Base-by-base conservation (phyloP, 257 asterid species). In the Gardenia jasminoides region DNA sequence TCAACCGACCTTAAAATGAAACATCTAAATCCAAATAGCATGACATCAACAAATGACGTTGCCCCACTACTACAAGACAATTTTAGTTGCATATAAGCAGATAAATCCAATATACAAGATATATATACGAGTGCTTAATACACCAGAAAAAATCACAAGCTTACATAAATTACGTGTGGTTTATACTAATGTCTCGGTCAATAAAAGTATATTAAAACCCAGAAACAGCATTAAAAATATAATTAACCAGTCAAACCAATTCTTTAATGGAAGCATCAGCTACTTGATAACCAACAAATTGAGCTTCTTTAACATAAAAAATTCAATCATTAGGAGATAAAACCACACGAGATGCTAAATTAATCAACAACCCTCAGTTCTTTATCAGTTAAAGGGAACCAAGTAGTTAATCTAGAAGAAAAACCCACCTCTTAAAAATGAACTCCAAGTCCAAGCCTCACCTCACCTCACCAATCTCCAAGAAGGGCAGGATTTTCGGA, bases 311-410 rank as follows among this genome's bases (percentile, higher is more conserved):
- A 88, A 78, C 78, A 74, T 81, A 76, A 77, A 85, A 87, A 75
- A 78, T 66, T 61, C 80, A 62, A 91, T 93, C 91, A 90, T 93
- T 88, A 86, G 92, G 78, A 83, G 84, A 80, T 74, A 83, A 88
- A 82, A 81, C 93, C 92, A 84, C 85, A 77, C 85, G 84, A 87
- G 84, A 84, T 85, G 76, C 67, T 79, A 86, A 87, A 78, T 81
- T 73, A 83, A 85, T 85, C 83, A 88, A 80, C 80, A 86, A 82
- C 82, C 76, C 87, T 73, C 82, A 80, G 76, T 85, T 84, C 70
- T 69, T 80, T 47, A 82, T 70, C 74, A 79, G 58, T 65, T 24
- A 66, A 78, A 62, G 66, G 59, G 76, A 47, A 70, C 24, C 56
- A 77, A 52, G 50, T 46, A 74, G 39, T 11, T 65, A 81, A 66